Percentiles rank a stretch among this genome's conserved stretches.
Evolutionary conservation across 2,329 filamentous ascomycete species (phyloP).

Genomic region (Botrytis elliptica): DNA sequence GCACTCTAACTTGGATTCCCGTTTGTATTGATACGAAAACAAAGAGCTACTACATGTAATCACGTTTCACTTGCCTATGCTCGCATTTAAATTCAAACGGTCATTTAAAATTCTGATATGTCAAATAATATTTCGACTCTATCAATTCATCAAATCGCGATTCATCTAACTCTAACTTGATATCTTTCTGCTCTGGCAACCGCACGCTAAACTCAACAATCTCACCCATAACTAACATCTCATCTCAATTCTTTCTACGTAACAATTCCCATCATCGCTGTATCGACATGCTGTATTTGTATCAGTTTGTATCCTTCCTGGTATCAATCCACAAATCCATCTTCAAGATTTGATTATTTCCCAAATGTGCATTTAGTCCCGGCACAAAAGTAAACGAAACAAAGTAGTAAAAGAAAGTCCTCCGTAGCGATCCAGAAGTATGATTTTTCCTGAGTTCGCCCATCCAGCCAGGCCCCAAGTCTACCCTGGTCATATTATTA

Average conservation of each 20-base stretch:
- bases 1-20: neutral
- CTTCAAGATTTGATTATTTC: conserved; percentile 3
- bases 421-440: conserved; percentile 7
- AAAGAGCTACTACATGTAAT: neutral
- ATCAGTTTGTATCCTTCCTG: conserved; percentile 6
- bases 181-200: conserved; percentile 3
- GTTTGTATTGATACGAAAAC: neutral
- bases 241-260: neutral
- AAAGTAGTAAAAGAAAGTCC: conserved; percentile 3
- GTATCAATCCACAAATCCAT: conserved; percentile 12
- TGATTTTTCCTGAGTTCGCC: conserved; percentile 10
- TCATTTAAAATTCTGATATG: neutral
- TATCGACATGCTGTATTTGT: neutral
- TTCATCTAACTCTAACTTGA: neutral
- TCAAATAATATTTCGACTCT: conserved; percentile 1
- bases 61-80: neutral
- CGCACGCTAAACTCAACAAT: neutral
- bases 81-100: neutral
- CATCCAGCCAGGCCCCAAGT: conserved; percentile 12
- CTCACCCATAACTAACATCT: neutral
- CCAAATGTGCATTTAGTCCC: conserved; percentile 3
- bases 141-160: conserved; percentile 9
- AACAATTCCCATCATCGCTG: neutral
- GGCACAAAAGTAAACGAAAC: conserved; percentile 11
- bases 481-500: conserved; percentile 17